Evolutionary conservation across 257 asterid genomes (phyloP), one percentile per base, ranked within the genome.

Genomic region (Nicotiana noctiflora): DNA sequence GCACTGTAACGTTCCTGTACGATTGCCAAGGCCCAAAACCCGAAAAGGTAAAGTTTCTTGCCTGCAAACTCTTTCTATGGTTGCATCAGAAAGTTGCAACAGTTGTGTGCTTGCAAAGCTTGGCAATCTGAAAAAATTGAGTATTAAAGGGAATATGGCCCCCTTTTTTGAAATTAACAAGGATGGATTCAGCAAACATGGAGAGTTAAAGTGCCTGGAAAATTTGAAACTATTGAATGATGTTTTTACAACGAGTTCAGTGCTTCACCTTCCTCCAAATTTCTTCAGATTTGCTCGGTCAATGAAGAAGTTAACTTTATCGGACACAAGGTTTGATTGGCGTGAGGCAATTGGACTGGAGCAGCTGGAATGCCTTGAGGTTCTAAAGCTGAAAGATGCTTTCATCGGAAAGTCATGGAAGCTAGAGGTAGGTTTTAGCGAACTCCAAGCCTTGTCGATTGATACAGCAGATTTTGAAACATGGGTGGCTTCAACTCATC

Each of bases 71-170:
- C 89, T 91, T n/a, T 86, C 90, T 0, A 81, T 87, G 6, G 82
- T 92, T 59, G 81, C 97, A 2, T 92, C 93, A 0, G 93, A 89
- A 11, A 86, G 92, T 74, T 90, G 96, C 88, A 87, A 87, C 0
- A 86, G 77, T 12, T 91, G 88, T 14, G 87, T 91, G 17, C 87
- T 92, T 51, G 90, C 87, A 5, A 64, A 84, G 74, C 83, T 86
- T 63, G 89, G 89, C 13, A 86, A 88, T 61, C 82, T 92, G 52
- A 89, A 85, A 85, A 85, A 82, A 31, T 64, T 91, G 65, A 94
- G 93, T 0, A 83, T 92, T 37, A 86, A 89, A 1, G 97, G 95
- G 0, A 84, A 76, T 2, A 74, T 91, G 74, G 63, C 86, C 14
- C 14, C 85, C 82, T 86, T 87, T 31, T 3, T 31, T 31, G 34